Base-by-base conservation (phyloP, 371 early-diverging fungal species). In the Apophysomyces ossiformis region DNA sequence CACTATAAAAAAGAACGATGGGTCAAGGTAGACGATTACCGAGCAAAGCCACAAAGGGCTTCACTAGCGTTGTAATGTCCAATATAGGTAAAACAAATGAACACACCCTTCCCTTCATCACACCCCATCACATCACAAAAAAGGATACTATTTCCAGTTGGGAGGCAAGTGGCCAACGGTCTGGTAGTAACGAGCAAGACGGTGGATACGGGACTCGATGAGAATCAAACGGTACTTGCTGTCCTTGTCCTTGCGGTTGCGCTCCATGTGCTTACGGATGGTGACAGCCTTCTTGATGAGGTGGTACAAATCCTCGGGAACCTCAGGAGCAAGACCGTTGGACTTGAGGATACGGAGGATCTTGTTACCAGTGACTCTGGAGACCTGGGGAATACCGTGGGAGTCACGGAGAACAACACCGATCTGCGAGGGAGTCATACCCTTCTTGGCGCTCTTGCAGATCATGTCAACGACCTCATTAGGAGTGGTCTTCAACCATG, bases 141-240 rank as follows among this genome's bases (percentile, higher is more conserved):
- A 79, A 79, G 79, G 79, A 79, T 79, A 79, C 79, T 97, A 98
- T 85, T 97, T 98, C 99, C 99, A 99, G 92, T 91, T 98, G 72
- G 98, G 95, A 70, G 99, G 93, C 71, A 99, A 88, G 85, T 94
- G 92, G 73, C 98, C 98, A 75, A 91, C 87, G 78, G 93, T 95
- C 94, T 98, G 99, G 95, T 99, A 99, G 95, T 99, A 99, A 78
- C 99, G 95, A 73, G 96, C 93, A 72, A 99, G 93, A 90, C 99
- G 95, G 90, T 96, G 97, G 81, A 99, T 94, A 89, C 99, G 93
- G 70, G 99, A 97, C 86, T 99, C 99, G 72, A 97, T 92, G 61
- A 99, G 89, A 92, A 98, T 98, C 71, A 99, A 91, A 77, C 99
- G 96, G 93, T 97, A 99, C 94, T 99, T 99, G 86, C 97, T 90